These are phyloP conservation scores for Elaeis guineensis DNA, from an alignment of 176 grass and related monocot genomes.

Conservation along the genomic window DNA sequence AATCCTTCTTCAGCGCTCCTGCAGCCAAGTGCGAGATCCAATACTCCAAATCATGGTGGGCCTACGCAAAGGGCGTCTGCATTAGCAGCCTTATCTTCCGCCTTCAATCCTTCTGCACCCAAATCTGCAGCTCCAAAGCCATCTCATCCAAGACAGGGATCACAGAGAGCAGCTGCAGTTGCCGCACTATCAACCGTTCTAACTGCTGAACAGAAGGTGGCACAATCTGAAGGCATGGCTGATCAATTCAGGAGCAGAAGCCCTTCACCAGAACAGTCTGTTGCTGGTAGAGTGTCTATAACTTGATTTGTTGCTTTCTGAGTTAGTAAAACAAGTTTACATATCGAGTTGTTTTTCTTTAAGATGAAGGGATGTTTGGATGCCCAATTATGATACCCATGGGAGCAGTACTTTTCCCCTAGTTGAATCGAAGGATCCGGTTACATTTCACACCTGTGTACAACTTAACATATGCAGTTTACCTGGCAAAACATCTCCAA, in stretches of 20 bases:
- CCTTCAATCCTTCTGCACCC: slow-evolving; percentile 70
- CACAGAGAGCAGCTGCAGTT: slow-evolving; percentile 97
- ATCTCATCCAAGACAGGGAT: slow-evolving; percentile 56
- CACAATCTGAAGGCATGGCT: slow-evolving; percentile 43
- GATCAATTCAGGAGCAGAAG: slow-evolving; percentile 26
- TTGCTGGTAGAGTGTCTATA: slow-evolving; percentile 20
- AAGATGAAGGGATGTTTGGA: too few relatives aligned
- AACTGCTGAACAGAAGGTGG: slow-evolving; percentile 70
- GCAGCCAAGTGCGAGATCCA: slow-evolving; percentile 41
- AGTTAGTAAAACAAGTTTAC: too few relatives aligned
- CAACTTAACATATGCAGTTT: too few relatives aligned
- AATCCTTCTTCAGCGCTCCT: slow-evolving; percentile 26
- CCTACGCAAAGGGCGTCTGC: slow-evolving; percentile 88
- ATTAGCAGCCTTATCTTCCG: slow-evolving; percentile 73
- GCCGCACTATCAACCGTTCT: slow-evolving; percentile 78
- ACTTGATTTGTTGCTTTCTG: too few relatives aligned
- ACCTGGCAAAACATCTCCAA: too few relatives aligned
- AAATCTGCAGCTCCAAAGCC: slow-evolving; percentile 33
- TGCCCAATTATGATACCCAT: too few relatives aligned
- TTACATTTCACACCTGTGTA: too few relatives aligned
- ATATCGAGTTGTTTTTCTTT: too few relatives aligned
- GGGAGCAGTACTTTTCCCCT: too few relatives aligned
- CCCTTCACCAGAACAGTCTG: slow-evolving; percentile 29
- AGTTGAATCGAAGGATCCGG: too few relatives aligned
- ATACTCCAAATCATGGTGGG: slow-evolving; percentile 50